These are phyloP conservation scores for Parathielavia hyrcaniae DNA, from an alignment of 495 filamentous ascomycete species.

Conservation along the genomic window DNA sequence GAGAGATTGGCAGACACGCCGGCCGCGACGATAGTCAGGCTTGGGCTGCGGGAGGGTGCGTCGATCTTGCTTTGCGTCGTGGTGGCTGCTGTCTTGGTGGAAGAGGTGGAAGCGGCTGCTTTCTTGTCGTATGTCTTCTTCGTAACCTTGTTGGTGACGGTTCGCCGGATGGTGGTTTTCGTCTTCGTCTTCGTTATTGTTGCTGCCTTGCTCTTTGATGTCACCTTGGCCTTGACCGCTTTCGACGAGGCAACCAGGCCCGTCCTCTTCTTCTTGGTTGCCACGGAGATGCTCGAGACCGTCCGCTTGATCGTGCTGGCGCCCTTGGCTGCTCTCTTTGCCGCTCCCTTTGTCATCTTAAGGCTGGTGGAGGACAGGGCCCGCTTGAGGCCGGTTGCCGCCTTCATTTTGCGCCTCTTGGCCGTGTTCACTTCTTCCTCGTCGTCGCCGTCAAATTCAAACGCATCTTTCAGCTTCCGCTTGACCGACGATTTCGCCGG, in stretches of 20 bases:
- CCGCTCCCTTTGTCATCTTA: slow-evolving; percentile 25
- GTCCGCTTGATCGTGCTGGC: slow-evolving; percentile 27
- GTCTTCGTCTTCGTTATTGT: slow-evolving; percentile 6
- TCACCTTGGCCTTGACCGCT: slow-evolving; percentile 23
- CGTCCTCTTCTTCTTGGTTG: slow-evolving; percentile 24
- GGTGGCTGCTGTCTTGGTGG: background rate
- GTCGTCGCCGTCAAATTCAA: slow-evolving; percentile 19
- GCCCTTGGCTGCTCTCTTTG: slow-evolving; percentile 26
- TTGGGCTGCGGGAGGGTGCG: slow-evolving; percentile 16
- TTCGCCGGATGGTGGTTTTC: background rate
- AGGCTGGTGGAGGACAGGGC: slow-evolving; percentile 24
- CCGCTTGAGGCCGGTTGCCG: slow-evolving; percentile 26
- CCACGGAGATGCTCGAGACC: slow-evolving; percentile 37
- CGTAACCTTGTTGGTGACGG: background rate
- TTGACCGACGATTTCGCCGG: slow-evolving; percentile 26
- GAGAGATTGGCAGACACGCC: slow-evolving; percentile 2
- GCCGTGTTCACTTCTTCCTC: slow-evolving; percentile 14
- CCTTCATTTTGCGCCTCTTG: slow-evolving; percentile 30
- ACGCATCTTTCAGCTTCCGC: slow-evolving; percentile 32
- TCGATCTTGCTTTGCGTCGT: background rate
- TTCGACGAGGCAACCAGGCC: slow-evolving; percentile 13
- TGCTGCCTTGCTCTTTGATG: slow-evolving; percentile 11
- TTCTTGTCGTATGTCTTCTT: slow-evolving; percentile 2
- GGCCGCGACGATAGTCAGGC: slow-evolving; percentile 27
- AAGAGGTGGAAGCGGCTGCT: background rate